phyloP scores from a whole-genome alignment of 768 basidiomycete genomes.

The Collybia sordida region DNA sequence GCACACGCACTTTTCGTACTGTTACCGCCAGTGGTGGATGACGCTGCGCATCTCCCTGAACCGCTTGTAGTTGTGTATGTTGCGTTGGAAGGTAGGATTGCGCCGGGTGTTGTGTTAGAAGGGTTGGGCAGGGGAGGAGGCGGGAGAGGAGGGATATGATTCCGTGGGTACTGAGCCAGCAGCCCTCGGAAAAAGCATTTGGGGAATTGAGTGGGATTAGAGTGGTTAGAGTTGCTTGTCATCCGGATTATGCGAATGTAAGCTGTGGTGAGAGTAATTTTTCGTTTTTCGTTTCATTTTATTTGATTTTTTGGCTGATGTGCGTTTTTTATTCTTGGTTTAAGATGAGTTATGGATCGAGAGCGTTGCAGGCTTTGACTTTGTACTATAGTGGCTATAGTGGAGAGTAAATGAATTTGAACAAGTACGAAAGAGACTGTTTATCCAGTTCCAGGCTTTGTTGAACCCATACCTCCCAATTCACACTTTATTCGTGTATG shows the following conservation, averaged over 20 bases:
- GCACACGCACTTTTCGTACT: slow-evolving; percentile 97
- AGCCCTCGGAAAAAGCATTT: slow-evolving; percentile 96
- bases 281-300: too few relatives aligned
- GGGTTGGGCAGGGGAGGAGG: slow-evolving; percentile 77
- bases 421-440: slow-evolving; percentile 67
- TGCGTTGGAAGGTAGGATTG: slow-evolving; percentile 92
- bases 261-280: too few relatives aligned
- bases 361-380: slow-evolving; percentile 84
- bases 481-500: too few relatives aligned
- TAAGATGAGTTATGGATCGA: slow-evolving; percentile 97
- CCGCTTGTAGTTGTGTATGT: slow-evolving; percentile 96
- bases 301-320: too few relatives aligned
- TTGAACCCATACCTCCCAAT: too few relatives aligned
- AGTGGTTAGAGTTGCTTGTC: slow-evolving; percentile 90
- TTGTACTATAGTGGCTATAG: slow-evolving; percentile 92
- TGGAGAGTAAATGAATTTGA: slow-evolving; percentile 87
- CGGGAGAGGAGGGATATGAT: slow-evolving; percentile 95
- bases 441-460: slow-evolving; percentile 56
- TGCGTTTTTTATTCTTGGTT: too few relatives aligned
- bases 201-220: slow-evolving; percentile 88
- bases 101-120: slow-evolving; percentile 81
- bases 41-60: slow-evolving; percentile 89
- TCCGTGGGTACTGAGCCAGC: slow-evolving; percentile 92
- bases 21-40: slow-evolving; percentile 89
- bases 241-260: slow-evolving; percentile 92